Base-by-base conservation (phyloP, 2,329 filamentous ascomycete species). In the Botrytis fabae region DNA sequence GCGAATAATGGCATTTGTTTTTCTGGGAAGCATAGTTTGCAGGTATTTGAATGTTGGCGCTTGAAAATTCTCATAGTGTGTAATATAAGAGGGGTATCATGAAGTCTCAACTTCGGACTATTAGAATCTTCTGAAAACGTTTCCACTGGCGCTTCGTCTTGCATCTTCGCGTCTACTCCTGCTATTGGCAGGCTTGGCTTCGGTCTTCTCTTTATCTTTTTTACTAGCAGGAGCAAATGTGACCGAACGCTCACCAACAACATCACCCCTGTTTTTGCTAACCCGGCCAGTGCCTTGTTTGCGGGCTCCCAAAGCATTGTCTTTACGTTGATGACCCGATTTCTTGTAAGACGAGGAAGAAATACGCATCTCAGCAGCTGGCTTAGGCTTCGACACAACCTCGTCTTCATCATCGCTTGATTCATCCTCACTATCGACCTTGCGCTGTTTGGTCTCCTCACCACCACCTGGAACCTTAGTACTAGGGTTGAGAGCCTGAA, bases 401-500 rank as follows among this genome's bases (percentile, higher is more conserved):
- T 83, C 81, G 77, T 81, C 84, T 59, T 85, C 85, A 22, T 84
- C 83, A 70, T 85, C 84, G 46, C 80, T 81, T 25, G 85, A 77
- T 35, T 82, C 82, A 64, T 77, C 78, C 59, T 79, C 77, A 35
- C 75, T 80, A 79, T 77, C 81, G 78, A 74, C 77, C 74, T 69
- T 83, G 77, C 74, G 78, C 82, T 87, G 79, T 69, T 80, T 75
- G 73, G 80, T 77, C 59, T 78, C 75, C 59, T 80, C 78, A n/a
- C 81, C 81, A 40, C 62, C 70, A 61, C 54, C 63, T 7, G 51
- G 16, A 63, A 82, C 79, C 73, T 76, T 88, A 12, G 93, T 96
- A 82, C 93, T 97, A 7, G 96, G 94, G 81, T 99, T 99, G 83
- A 97, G 90, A 63, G 91, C 87, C 74, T 91, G 89, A 85, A 97